Evolutionary conservation across 768 basidiomycete genomes (phyloP), one percentile per base, ranked within the genome.

Genomic region (Sistotremastrum niveocremeum): DNA sequence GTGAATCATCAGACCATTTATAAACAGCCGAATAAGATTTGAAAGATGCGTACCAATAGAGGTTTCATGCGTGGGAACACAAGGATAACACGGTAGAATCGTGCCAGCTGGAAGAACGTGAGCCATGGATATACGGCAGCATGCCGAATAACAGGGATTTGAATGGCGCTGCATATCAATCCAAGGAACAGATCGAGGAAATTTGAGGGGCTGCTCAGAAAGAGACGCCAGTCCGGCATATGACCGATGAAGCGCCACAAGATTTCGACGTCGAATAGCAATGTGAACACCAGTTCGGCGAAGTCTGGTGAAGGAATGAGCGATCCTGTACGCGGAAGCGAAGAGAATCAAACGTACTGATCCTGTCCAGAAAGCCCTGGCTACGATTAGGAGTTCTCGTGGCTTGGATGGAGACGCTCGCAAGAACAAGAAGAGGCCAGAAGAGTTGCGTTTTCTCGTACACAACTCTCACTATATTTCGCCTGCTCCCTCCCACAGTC

Each of bases 41-140:
- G 12, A 48, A 33, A 40, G 1, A 6, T 28, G 62, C 77, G 47
- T 47, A 93, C 89, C 66, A 97, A 61, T 32, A 97, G 64, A 1
- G 84, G 85, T 51, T 76, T 82, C 89, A 95, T 95, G 46, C 87
- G 69, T 0, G 91, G 94, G 12, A 95, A 76, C 41, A 81, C 84
- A 43, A 97, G 60, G 55, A 98, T 88, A 39, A 95, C 87, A 2
- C 93, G 71, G 60, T 98, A 95, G 65, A 94, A 97, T 54, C 93
- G 70, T 53, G 70, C 69, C 9, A 95, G 66, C 58, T 89, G 86
- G 54, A 97, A 85, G 32, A 84, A 71, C 3, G 87, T 94, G 52
- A 95, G 71, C 94, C 94, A 98, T 0, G 81, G 74, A 56, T 93
- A 94, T 3, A 79, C 67, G 5, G 54, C 48, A 4, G 81, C 80